phyloP scores from a whole-genome alignment of 306 rosid species.

The Oxytropis ochrocephala region DNA sequence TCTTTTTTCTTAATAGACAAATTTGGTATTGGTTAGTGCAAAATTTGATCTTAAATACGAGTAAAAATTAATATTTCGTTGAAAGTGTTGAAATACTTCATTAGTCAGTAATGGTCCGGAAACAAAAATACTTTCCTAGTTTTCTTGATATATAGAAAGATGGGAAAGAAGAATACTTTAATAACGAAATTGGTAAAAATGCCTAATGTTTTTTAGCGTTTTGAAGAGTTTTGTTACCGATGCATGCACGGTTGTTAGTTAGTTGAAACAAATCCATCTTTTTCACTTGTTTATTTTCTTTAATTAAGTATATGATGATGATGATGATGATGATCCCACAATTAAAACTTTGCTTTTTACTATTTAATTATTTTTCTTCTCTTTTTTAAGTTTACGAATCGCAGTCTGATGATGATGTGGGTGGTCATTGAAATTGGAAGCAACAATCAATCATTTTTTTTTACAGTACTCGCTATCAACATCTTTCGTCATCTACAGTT shows the following conservation, averaged over 20 bases:
- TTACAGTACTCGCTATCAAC: neutral
- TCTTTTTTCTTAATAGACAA: too few species aligned
- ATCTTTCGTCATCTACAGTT: neutral
- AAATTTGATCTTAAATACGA: too few species aligned
- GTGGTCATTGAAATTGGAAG: constrained; percentile 14
- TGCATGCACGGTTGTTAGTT: constrained; percentile 29
- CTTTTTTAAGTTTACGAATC: constrained; percentile 12
- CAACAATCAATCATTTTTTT: constrained; percentile 10
- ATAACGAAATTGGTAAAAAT: neutral
- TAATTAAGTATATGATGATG: too few species aligned
- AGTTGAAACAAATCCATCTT: constrained; percentile 32
- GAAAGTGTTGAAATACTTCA: too few species aligned
- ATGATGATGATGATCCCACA: constrained; percentile 14
- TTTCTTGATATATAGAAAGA: neutral
- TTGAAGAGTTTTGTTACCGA: neutral
- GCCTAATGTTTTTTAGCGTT: neutral
- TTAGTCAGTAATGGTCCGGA: too few species aligned
- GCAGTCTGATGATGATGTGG: constrained; percentile 16
- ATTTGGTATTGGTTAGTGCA: too few species aligned
- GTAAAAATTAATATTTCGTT: too few species aligned
- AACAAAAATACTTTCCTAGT: too few species aligned
- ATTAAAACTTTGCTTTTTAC: neutral
- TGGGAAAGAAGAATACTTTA: neutral
- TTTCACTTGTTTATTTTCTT: neutral
- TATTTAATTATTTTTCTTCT: neutral